Base-by-base conservation (phyloP, 352 stramenopile genomes). In the Pythium vanterpoolii region DNA sequence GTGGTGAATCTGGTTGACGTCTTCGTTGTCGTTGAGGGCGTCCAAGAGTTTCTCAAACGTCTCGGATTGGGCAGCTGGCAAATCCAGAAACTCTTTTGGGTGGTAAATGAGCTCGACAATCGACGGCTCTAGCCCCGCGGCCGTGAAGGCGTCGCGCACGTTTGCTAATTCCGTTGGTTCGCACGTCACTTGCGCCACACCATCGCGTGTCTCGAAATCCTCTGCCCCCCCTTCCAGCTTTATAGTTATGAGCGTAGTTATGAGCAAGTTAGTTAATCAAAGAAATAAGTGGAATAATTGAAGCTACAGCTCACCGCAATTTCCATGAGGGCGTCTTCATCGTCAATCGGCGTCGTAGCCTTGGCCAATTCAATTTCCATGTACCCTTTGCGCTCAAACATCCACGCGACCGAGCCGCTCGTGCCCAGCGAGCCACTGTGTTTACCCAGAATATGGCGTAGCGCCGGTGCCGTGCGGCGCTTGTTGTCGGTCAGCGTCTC, bases 401-500 rank as follows among this genome's bases (percentile, higher is more conserved):
- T 91, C 84, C 84, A 93, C 7, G 82, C 76, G 13, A 93, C 83
- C 8, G 83, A 91, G 36, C 83, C 80, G 50, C 71, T 93, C n/a
- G 79, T 89, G 27, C 80, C 83, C 23, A 93, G 59, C 43, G 72
- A 68, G 42, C 84, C 81, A 38, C 70, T 72, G 64, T 84, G 68
- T 55, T 93, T 91, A 73, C 77, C 74, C 50, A 91, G 47, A 39
- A 90, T 83, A 60, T 90, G 77, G 31, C 81, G 84, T 44, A 93
- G 62, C n/a, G 82, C 81, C 19, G 84, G 84, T 31, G 84, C 84
- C n/a, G 83, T 91, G 38, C 84, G 76, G 28, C 79, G 79, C 49
- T 89, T 89, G 65, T 93, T 93, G 69, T 93, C 81, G 16, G 84
- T 93, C 60, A 93, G 62, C 51, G 81, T 90, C 64, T 93, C 84